Evolutionary conservation across 2,329 filamentous ascomycete genomes (phyloP), one percentile per base, ranked within the genome.

Genomic region (Pseudogymnoascus sp.): DNA sequence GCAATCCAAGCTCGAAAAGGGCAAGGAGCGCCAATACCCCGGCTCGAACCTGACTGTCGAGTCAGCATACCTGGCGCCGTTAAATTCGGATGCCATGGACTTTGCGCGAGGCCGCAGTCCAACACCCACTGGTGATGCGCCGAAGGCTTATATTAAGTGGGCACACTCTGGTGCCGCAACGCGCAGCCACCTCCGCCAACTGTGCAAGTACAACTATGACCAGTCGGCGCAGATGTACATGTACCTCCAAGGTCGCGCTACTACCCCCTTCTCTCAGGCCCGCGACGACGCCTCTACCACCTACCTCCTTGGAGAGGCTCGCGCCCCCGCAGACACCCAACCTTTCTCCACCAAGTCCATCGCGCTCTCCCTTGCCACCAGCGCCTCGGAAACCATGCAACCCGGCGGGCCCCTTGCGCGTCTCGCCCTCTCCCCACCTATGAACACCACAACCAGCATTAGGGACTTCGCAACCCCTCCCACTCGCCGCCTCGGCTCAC

Each of bases 331-430:
- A 61, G 76, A 77, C 31, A 80, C 78, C 11, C 78, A 82, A 2
- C 74, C 81, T 10, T 88, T 88, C 70, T 83, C 80, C 1, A 81
- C 81, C 10, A 79, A 81, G 42, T 85, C 87, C 66, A 86, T 89
- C 79, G 79, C 81, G 45, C 75, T 87, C 69, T 88, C 86, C 10
- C 77, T 89, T 62, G 79, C 80, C 1, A 75, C 87, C 31, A 86
- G 83, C 74, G 88, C 86, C 1, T 80, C 85, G 1, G 83, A 86
- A 45, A 81, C 81, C 1, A 88, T 89, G 86, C 82, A 87, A 68
- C 82, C 81, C 0, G 76, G 83, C 62, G 85, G 84, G 2, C 83
- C 85, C 8, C 70, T 89, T 63, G 85, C 85, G 2, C 82, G 83
- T 68, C 77, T 88, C 45, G 80, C 83, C n/a, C 76, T 75, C 62